Evolutionary conservation across 805 yeast genomes (phyloP), one percentile per base, ranked within the genome.

Genomic region (Ogataea corticis): DNA sequence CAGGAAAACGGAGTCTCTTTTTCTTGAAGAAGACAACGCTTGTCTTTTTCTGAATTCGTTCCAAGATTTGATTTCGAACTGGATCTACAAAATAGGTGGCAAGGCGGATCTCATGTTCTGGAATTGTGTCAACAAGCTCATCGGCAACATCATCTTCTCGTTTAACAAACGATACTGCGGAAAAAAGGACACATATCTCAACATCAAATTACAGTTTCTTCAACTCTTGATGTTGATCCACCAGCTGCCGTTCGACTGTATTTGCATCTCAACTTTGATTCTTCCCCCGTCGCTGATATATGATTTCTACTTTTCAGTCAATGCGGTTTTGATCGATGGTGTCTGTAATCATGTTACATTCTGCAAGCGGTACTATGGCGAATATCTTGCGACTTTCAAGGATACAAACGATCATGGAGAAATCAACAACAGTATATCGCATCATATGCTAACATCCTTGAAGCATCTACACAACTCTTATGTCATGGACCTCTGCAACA

Each of bases 401-500:
- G 31, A 25, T 10, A 38, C 46, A 4, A 45, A 38, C 1, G 49
- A 42, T 11, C 45, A 46, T 27, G 54, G 48, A 4, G 44, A 38
- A 23, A 44, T 52, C 23, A 54, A 57, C 36, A 27, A 17, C 2
- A 44, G 33, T 10, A 23, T 55, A 23, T 21, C 45, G 4, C 37
- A 46, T 7, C 52, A 54, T 5, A 54, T 50, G 15, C 46, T 57
- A 4, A 51, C 50, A 6, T 31, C 50, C 3, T 49, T 58, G 29
- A 69, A 70, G 41, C 51, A 53, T 9, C 39, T 74, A 4, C 79
- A 75, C 38, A 79, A 79, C 45, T 62, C 79, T 0, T 76, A 72
- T 46, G 73, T 80, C 9, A 73, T 78, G 71, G 86, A 82, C 54
- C 56, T 75, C 7, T 69, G 82, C 48, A 81, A 82, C 46, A 64